Evolutionary conservation across 108 stramenopile genomes (phyloP).

Genomic region (Schizochytrium sp.): DNA sequence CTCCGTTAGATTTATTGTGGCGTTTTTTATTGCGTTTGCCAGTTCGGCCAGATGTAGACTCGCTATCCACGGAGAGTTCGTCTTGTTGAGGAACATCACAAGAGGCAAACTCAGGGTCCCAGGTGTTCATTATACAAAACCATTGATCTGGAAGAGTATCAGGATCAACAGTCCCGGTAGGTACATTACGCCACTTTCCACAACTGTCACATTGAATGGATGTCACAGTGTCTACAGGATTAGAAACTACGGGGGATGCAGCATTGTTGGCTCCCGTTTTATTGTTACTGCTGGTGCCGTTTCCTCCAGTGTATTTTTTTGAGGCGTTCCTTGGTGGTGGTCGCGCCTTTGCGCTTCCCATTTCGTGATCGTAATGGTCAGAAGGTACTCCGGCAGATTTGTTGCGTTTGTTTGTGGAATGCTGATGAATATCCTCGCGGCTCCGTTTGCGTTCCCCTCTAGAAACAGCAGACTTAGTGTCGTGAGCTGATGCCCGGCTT

Average conservation of each 20-base stretch:
- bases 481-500: too few species aligned
- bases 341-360: neutral
- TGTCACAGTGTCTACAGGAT: neutral
- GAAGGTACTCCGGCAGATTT: neutral
- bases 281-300: neutral
- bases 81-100: neutral
- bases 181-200: conserved; percentile 3
- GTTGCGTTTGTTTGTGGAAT: too few species aligned
- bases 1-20: too few species aligned
- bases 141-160: neutral
- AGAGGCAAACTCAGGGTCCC: conserved; percentile 2
- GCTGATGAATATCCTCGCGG: too few species aligned
- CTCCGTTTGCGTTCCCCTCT: too few species aligned
- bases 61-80: too few species aligned
- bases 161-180: neutral
- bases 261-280: neutral
- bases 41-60: too few species aligned
- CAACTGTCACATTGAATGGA: neutral
- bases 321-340: neutral
- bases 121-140: neutral
- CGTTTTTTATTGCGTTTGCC: too few species aligned
- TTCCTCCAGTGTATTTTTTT: neutral
- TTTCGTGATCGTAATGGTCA: neutral
- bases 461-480: too few species aligned
- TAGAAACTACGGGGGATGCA: too few species aligned